A percentile compares a stretch with the other conserved stretches of the same genome.
These are phyloP conservation scores for Penicillium salamii DNA, from an alignment of 495 filamentous ascomycete species.

Conservation along the genomic window DNA sequence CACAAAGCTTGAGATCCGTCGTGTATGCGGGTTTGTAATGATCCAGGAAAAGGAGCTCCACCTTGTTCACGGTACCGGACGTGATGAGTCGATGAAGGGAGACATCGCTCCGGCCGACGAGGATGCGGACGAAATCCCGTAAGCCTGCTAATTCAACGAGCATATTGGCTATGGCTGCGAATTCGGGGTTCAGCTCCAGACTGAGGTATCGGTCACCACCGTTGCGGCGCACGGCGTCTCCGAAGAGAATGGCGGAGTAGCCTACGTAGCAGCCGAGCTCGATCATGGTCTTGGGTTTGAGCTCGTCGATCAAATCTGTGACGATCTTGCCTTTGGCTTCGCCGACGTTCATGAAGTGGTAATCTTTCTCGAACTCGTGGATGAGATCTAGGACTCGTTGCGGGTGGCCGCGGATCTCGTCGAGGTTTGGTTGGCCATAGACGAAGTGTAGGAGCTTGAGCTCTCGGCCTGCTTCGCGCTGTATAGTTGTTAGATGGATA, in stretches of 20 bases:
- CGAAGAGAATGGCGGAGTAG: conserved; percentile 74
- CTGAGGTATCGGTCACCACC: conserved; percentile 63
- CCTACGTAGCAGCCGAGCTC: conserved; percentile 82
- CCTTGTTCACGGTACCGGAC: conserved; percentile 49
- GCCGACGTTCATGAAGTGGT: conserved; percentile 75
- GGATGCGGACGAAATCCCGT: conserved; percentile 59
- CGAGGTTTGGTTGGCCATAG: conserved; percentile 54
- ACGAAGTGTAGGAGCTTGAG: conserved; percentile 69
- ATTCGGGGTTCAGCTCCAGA: conserved; percentile 66
- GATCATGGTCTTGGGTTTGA: conserved; percentile 66
- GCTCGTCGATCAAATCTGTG: conserved; percentile 57
- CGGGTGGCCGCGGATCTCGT: conserved; percentile 62
- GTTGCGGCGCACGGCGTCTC: conserved; percentile 53
- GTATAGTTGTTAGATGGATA: not conserved
- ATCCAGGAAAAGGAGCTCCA: conserved; percentile 72
- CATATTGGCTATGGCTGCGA: conserved; percentile 58
- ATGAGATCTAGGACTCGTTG: conserved; percentile 62
- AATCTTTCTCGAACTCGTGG: conserved; percentile 66
- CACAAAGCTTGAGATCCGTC: conserved; percentile 68
- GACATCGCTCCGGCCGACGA: conserved; percentile 61
- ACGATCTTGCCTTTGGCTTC: conserved; percentile 68
- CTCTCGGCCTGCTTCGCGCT: conserved; percentile 67
- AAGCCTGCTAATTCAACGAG: conserved; percentile 69
- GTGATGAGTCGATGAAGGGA: conserved; percentile 54
- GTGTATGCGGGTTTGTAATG: conserved; percentile 72